These are phyloP conservation scores for Suillus tomentosus DNA, from an alignment of 768 basidiomycete genomes.

Conservation along the genomic window DNA sequence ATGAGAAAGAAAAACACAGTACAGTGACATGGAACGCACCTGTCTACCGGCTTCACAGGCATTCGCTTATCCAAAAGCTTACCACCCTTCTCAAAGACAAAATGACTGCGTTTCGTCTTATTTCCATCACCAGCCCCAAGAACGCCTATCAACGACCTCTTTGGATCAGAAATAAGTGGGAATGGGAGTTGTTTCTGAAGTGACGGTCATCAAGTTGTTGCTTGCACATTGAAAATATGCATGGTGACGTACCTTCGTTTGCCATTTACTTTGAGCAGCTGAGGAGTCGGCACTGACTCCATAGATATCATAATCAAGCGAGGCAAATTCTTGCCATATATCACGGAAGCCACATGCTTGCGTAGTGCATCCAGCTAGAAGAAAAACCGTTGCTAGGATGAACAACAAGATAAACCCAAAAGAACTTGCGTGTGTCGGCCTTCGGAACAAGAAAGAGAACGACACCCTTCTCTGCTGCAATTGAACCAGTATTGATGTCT, in stretches of 20 bases:
- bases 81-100: slow-evolving; percentile 91
- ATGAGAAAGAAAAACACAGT: not conserved
- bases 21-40: slow-evolving; percentile 42
- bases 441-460: slow-evolving; percentile 85
- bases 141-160: slow-evolving; percentile 73
- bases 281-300: slow-evolving; percentile 83
- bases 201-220: not conserved
- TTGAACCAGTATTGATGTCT: slow-evolving; percentile 65
- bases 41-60: slow-evolving; percentile 86
- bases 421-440: slow-evolving; percentile 76
- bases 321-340: slow-evolving; percentile 72
- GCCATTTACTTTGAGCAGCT: slow-evolving; percentile 79
- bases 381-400: slow-evolving; percentile 3
- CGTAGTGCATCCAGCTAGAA: slow-evolving; percentile 81
- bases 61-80: slow-evolving; percentile 83
- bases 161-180: slow-evolving; percentile 86
- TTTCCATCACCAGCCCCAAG: slow-evolving; percentile 81
- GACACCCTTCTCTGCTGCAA: slow-evolving; percentile 71
- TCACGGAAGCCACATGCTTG: slow-evolving; percentile 95
- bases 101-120: slow-evolving; percentile 90
- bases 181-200: slow-evolving; percentile 81
- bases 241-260: slow-evolving; percentile 64
- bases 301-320: slow-evolving; percentile 68
- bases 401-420: slow-evolving; percentile 9
- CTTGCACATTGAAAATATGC: not conserved